Base-by-base conservation (phyloP, 2,329 filamentous ascomycete species). In the Fusarium verrucosum region DNA sequence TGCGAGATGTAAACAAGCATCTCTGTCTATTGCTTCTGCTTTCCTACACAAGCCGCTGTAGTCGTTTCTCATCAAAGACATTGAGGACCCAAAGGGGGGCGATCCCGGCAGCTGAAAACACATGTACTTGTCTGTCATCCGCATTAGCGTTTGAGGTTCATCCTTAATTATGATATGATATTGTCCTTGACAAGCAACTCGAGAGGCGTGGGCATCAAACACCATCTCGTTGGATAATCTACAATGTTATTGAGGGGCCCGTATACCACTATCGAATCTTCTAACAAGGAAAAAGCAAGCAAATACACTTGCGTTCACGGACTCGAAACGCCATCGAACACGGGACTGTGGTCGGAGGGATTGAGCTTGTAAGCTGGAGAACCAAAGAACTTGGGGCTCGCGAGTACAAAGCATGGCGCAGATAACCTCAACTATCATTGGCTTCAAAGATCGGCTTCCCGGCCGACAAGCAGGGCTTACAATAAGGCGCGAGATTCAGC, bases 91-190 rank as follows among this genome's bases (percentile, higher is more conserved):
- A 49, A 33, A 37, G 28, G 17, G 30, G 10, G 22, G 26, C 23
- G 43, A 41, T 49, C 40, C 50, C 10, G 20, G 43, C n/a, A 40
- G 40, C 33, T 53, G 35, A 49, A 61, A 49, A 38, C 20, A 25
- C 19, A 22, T 36, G 30, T 17, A 28, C 32, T 10, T 33, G 44
- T 52, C 38, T 45, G 50, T 14, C 32, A 50, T 40, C 40, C 37
- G 30, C 30, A n/a, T 46, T 22, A 50, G 45, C 37, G 25, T 32
- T 57, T 49, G 19, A 49, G 35, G 50, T 50, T 40, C 25, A 36
- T 54, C 50, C 19, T 38, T n/a, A 13, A 33, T 38, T 41, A 61
- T 67, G 64, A 58, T 44, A 46, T 58, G 59, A 68, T 58, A 13
- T 60, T 19, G 10, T 26, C 25, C 33, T 23, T 25, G 36, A 65